Percentiles rank a stretch among this genome's conserved stretches.
Evolutionary conservation across 768 basidiomycete genomes (phyloP).

Genomic region (Rhodocollybia butyracea): DNA sequence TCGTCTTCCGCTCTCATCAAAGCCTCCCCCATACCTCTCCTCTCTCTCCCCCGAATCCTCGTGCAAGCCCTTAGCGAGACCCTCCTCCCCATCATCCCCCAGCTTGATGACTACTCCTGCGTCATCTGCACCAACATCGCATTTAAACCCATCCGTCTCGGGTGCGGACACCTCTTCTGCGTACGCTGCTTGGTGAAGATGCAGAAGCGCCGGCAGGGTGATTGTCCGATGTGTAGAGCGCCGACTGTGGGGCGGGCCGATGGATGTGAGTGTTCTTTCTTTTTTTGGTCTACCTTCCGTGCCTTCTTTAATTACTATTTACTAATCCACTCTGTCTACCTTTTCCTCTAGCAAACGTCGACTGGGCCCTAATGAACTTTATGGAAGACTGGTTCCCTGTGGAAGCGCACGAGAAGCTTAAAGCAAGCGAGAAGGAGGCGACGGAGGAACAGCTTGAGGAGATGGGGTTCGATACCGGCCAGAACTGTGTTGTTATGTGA

Average conservation of each 20-base stretch:
- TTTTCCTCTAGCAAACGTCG: slow-evolving; percentile 63
- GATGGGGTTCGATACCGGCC: slow-evolving; percentile 53
- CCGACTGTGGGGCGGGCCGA: slow-evolving; percentile 75
- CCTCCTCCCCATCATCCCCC: slow-evolving; percentile 76
- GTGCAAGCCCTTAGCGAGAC: slow-evolving; percentile 82
- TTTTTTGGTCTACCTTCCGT: too few relatives aligned
- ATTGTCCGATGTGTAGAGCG: slow-evolving; percentile 85
- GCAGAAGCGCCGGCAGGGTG: slow-evolving; percentile 72
- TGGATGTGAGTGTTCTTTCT: slow-evolving; percentile 49
- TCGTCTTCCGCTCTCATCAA: too few relatives aligned
- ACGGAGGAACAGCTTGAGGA: slow-evolving; percentile 64
- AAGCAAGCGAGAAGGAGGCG: slow-evolving; percentile 73
- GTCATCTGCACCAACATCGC: slow-evolving; percentile 87
- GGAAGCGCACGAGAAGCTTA: slow-evolving; percentile 73
- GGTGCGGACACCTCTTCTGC: slow-evolving; percentile 78
- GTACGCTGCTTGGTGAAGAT: slow-evolving; percentile 86
- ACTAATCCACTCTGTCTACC: neutral
- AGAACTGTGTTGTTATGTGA: slow-evolving; percentile 41
- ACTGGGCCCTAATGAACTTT: slow-evolving; percentile 77
- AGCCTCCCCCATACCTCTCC: too few relatives aligned
- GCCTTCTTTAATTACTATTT: neutral
- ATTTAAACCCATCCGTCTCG: slow-evolving; percentile 86
- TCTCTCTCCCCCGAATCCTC: slow-evolving; percentile 58
- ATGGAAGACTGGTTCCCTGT: slow-evolving; percentile 92
- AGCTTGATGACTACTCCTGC: slow-evolving; percentile 82